A percentile compares a stretch with the other conserved stretches of the same genome.
phyloP scores from a whole-genome alignment of 139 green algal genomes.

The Medakamo hakoo region DNA sequence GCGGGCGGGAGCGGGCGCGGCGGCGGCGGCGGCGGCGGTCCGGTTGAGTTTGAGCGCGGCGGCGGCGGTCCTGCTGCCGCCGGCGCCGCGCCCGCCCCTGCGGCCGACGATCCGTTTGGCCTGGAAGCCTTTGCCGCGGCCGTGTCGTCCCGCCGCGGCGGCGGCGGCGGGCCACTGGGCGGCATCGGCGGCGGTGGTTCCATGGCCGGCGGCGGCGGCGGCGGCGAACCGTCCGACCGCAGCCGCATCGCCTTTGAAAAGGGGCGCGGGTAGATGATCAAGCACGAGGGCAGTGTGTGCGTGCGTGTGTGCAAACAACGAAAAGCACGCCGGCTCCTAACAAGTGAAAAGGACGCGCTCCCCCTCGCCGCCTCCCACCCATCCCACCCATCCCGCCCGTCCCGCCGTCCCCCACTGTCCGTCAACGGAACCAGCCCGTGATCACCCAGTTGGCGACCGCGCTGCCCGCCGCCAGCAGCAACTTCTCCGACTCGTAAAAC shows the following conservation, averaged over 20 bases:
- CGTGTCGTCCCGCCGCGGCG: constrained; percentile 43
- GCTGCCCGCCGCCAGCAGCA: constrained; percentile 1
- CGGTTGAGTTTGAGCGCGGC: constrained; percentile 80
- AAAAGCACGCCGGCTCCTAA: no score
- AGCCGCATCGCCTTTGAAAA: no score
- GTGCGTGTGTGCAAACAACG: no score
- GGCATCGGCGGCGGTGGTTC: constrained; percentile 36
- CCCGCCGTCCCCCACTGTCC: no score
- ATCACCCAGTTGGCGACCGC: constrained; percentile 4
- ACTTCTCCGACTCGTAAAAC: constrained; percentile 35
- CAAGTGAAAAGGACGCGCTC: no score
- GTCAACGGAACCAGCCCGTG: constrained; percentile 7
- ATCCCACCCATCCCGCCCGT: neutral
- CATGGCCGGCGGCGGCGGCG: constrained; percentile 52
- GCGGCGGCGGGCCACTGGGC: constrained; percentile 29
- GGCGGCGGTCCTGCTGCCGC: no score
- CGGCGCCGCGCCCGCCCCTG: no score
- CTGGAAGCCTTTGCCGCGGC: constrained; percentile 76
- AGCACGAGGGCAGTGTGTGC: no score
- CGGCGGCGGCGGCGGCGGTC: constrained; percentile 15
- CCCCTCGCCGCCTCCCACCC: neutral
- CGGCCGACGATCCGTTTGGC: constrained; percentile 86
- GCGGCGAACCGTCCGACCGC: no score
- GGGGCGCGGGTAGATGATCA: no score
- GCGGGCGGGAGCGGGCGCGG: constrained; percentile 14